Percentiles rank a stretch among this genome's conserved stretches.
Conservation (phyloP, 164 flowering plant genomes). For the Nymphaea thermarum region DNA sequence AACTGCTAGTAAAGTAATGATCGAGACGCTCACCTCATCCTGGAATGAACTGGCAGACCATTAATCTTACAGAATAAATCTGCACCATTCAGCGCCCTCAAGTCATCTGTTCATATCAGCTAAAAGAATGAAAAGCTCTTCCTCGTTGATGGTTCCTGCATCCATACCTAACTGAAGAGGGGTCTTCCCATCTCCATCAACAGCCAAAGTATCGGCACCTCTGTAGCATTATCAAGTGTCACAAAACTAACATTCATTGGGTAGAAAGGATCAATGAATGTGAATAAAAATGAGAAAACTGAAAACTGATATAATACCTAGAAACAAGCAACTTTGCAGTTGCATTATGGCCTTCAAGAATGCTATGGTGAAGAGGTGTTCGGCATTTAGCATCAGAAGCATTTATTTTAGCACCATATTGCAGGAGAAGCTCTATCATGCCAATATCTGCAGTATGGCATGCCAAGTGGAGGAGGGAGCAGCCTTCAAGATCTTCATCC, state of each 20-base stretch:
- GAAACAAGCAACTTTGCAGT: conserved; percentile 50
- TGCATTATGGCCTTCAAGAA: conserved; percentile 30
- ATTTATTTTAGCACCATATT: conserved; percentile 52
- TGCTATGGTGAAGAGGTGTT: conserved; percentile 46
- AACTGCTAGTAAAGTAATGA: not conserved
- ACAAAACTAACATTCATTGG: too few relatives aligned
- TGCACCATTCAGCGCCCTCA: not conserved
- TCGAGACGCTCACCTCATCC: not conserved
- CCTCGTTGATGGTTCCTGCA: conserved; percentile 35
- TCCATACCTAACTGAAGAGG: conserved; percentile 40
- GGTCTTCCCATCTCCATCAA: conserved; percentile 46
- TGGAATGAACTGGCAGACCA: not conserved
- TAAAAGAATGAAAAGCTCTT: conserved; percentile 44
- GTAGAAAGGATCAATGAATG: not conserved
- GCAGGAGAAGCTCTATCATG: conserved; percentile 58
- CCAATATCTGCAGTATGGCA: conserved; percentile 48
- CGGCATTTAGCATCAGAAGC: conserved; percentile 37
- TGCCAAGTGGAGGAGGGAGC: conserved; percentile 56
- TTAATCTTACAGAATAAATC: too few relatives aligned
- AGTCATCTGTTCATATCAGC: conserved; percentile 37
- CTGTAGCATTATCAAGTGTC: conserved; percentile 19
- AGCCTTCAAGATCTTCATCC: conserved; percentile 35
- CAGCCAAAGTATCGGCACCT: conserved; percentile 51
- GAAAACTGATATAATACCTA: conserved; percentile 28
- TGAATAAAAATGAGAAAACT: not conserved